Evolutionary conservation across 2,329 filamentous ascomycete genomes (phyloP).

Genomic region (Penicillium psychrosexuale): DNA sequence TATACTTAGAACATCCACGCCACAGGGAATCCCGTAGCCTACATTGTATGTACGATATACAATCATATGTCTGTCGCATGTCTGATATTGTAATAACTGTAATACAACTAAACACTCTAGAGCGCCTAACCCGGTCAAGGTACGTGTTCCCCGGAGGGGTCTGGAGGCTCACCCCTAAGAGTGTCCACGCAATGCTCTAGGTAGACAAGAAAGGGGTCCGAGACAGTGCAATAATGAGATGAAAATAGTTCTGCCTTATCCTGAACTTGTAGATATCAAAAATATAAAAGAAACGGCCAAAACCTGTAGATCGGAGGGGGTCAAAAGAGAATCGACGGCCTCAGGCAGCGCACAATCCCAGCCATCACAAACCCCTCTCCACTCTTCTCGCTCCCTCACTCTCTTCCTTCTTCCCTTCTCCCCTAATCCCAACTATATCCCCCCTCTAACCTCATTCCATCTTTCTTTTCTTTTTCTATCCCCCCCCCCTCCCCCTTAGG

Average conservation of each 20-base stretch:
- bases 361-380: slow-evolving; percentile 29
- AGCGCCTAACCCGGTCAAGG: background rate
- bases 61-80: background rate
- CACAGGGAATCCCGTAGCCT: slow-evolving; percentile 5
- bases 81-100: background rate
- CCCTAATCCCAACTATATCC: slow-evolving; percentile 22
- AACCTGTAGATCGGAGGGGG: slow-evolving; percentile 6
- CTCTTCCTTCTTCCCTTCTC: slow-evolving; percentile 22
- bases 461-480: slow-evolving; percentile 29
- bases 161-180: slow-evolving; percentile 3
- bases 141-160: slow-evolving; percentile 3
- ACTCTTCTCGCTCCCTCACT: slow-evolving; percentile 16
- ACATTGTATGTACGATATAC: background rate
- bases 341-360: slow-evolving; percentile 20
- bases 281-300: background rate
- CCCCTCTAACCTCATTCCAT: slow-evolving; percentile 41
- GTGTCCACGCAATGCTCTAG: slow-evolving; percentile 9
- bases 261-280: background rate
- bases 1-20: slow-evolving; percentile 11
- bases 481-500: slow-evolving; percentile 26
- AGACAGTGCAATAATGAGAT: background rate
- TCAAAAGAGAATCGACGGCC: background rate
- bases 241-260: slow-evolving; percentile 3
- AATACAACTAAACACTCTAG: background rate
- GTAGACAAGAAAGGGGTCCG: slow-evolving; percentile 1